Conservation (phyloP, 257 asterid species). For the Salvia rosmarinus region DNA sequence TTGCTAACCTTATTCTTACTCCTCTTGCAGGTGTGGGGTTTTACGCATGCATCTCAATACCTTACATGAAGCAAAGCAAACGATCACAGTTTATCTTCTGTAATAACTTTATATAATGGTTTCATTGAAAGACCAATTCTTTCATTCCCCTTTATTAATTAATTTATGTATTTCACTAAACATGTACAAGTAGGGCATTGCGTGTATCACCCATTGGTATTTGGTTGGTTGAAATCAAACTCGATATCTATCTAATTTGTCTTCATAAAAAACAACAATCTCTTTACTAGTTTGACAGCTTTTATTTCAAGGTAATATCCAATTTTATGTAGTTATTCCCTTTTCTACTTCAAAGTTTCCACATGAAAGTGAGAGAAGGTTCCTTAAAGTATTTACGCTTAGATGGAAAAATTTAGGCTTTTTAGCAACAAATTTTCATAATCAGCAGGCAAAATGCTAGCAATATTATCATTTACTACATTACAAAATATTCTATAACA, state of each 20-base stretch:
- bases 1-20: constrained; percentile 4
- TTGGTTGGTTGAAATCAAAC: constrained; percentile 12
- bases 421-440: not conserved
- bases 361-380: too few species aligned
- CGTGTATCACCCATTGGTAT: not conserved
- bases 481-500: not conserved
- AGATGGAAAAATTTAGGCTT: not conserved
- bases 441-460: not conserved
- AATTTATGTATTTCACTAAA: constrained; percentile 19
- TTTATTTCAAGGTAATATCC: too few species aligned
- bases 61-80: constrained; percentile 40
- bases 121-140: constrained; percentile 31
- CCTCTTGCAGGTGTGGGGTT: constrained; percentile 92
- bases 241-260: constrained; percentile 14
- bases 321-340: not conserved
- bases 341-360: not conserved
- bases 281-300: not conserved
- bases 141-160: constrained; percentile 40
- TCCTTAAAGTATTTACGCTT: too few species aligned
- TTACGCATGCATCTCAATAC: constrained; percentile 71
- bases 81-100: not conserved
- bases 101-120: constrained; percentile 1
- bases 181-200: constrained; percentile 17
- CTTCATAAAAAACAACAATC: not conserved
- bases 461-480: not conserved